Evolutionary conservation across 345 rosid genomes (phyloP), one percentile per base, ranked within the genome.

Genomic region (Luvunga scandens): DNA sequence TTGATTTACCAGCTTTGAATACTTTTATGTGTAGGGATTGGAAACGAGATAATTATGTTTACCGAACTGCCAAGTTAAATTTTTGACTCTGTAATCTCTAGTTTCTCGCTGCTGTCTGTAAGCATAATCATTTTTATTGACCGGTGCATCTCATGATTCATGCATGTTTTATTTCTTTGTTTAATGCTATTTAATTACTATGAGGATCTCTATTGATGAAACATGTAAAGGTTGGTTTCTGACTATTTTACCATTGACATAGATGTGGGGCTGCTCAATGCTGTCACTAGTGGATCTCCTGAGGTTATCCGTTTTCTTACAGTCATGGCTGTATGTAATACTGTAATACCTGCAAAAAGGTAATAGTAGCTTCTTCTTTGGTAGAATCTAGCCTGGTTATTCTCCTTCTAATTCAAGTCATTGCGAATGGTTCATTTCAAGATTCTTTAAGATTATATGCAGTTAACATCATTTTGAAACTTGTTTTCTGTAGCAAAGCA

Each of bases 311-410:
- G 82, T 77, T 96, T 91, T 87, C 94, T 96, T 69, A 94, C 92
- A 45, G 87, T 94, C 80, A 96, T 96, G 98, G 98, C 98, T 34
- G 88, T 92, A 73, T 94, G 99, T 71, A 96, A 96, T 86, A 94
- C 98, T 71, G 98, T 96, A 78, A 79, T 92, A 76, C 98, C 99
- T 80, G 87, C 89, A 71, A 87, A 84, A 74, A 91, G 98, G 99
- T 96, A 85, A 80, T 55, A 73, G 71, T 55, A 42, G 27, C 66
- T 62, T 74, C 60, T 80, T 31, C 64, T 55, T 65, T 60, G 42
- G 57, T 65, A 36, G 66, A 38, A 57, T 60, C 36, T 75, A 67
- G 62, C 72, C 78, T 70, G 48, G 77, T 24, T 70, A 36, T 8
- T 55, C 9, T 34, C 27, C 50, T 31, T 10, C n/a, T 27, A 45